Percentiles rank a stretch among this genome's conserved stretches.
Evolutionary conservation across 306 rosid genomes (phyloP).

Genomic region (Hippophae gyantsensis): DNA sequence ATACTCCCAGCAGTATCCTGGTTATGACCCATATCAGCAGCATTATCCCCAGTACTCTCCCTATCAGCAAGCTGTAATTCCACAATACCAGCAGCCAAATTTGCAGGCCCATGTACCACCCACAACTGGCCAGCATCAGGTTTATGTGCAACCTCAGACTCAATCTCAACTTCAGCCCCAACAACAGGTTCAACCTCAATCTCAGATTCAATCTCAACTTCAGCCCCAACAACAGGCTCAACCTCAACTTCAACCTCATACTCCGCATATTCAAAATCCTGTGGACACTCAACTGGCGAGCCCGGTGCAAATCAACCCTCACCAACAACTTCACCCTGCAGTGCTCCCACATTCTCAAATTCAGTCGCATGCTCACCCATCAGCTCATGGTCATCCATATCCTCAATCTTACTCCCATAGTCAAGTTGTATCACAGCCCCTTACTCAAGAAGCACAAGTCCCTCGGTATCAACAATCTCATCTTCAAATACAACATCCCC

Average conservation of each 20-base stretch:
- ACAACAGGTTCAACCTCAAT: conserved; percentile 30
- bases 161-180: conserved; percentile 35
- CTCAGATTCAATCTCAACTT: conserved; percentile 28
- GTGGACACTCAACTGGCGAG: conserved; percentile 27
- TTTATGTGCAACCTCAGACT: conserved; percentile 21
- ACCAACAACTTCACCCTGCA: conserved; percentile 46
- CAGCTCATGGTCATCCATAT: conserved; percentile 42
- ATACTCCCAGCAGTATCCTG: conserved; percentile 85
- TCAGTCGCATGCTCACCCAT: conserved; percentile 41
- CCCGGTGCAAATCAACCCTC: conserved; percentile 53
- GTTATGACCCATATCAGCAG: conserved; percentile 82
- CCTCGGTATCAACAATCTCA: conserved; percentile 70
- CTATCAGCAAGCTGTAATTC: conserved; percentile 56
- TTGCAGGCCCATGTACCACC: conserved; percentile 37
- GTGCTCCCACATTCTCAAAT: conserved; percentile 47
- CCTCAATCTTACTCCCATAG: conserved; percentile 26
- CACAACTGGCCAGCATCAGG: conserved; percentile 28
- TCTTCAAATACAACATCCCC: conserved; percentile 1
- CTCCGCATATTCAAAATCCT: too few relatives aligned
- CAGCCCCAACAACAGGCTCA: conserved; percentile 12
- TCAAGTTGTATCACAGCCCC: conserved; percentile 45
- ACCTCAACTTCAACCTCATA: conserved; percentile 4
- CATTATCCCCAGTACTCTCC: conserved; percentile 83
- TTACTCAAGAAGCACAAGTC: conserved; percentile 48
- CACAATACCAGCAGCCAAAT: conserved; percentile 47